These are phyloP conservation scores for Lyophyllum shimeji DNA, from an alignment of 768 basidiomycete genomes.

Conservation along the genomic window DNA sequence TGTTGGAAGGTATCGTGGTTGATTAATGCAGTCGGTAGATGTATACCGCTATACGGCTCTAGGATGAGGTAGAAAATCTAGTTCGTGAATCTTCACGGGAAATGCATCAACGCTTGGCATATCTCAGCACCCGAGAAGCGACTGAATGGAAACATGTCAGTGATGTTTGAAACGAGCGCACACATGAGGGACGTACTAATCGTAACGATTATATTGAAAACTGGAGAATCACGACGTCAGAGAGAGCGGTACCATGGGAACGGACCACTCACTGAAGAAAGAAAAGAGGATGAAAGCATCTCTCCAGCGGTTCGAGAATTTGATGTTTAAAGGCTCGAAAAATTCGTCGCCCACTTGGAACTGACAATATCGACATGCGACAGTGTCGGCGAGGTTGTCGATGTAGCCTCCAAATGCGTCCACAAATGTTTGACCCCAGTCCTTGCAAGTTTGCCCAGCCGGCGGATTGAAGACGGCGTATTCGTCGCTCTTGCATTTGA, in stretches of 20 bases:
- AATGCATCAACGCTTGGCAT: slow-evolving; percentile 55
- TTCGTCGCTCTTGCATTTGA: slow-evolving; percentile 67
- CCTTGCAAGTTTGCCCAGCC: slow-evolving; percentile 63
- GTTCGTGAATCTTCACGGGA: neutral
- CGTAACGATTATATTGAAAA: slow-evolving; percentile 70
- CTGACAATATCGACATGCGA: slow-evolving; percentile 72
- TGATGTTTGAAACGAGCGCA: neutral
- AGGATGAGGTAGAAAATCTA: neutral
- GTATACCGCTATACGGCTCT: neutral
- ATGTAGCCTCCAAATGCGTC: slow-evolving; percentile 68
- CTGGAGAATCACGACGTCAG: slow-evolving; percentile 22
- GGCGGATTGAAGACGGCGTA: slow-evolving; percentile 75
- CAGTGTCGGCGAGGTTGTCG: slow-evolving; percentile 59
- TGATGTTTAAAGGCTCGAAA: slow-evolving; percentile 66
- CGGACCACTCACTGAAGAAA: slow-evolving; percentile 46
- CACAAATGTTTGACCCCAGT: slow-evolving; percentile 74
- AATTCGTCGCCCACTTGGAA: slow-evolving; percentile 68
- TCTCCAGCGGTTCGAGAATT: slow-evolving; percentile 61
- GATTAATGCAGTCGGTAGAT: neutral
- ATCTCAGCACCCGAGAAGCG: slow-evolving; percentile 71
- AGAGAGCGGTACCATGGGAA: neutral
- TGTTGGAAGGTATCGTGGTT: neutral
- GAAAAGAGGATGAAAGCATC: slow-evolving; percentile 67
- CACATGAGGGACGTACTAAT: slow-evolving; percentile 32
- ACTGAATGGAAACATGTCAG: slow-evolving; percentile 32